Evolutionary conservation across 306 rosid genomes (phyloP), one percentile per base, ranked within the genome.

Genomic region (Quercus glauca): DNA sequence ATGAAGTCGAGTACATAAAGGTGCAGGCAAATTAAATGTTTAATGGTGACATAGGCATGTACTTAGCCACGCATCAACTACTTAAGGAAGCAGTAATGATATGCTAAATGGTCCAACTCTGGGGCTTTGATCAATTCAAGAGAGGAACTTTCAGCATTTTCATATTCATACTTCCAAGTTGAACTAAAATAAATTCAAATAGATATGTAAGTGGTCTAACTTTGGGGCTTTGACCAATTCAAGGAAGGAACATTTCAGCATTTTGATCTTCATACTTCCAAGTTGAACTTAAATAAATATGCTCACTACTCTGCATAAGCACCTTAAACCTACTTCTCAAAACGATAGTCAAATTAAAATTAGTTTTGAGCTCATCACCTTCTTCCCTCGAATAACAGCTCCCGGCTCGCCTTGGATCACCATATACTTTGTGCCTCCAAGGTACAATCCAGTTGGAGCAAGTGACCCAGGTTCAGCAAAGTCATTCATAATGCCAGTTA

Each of bases 391-490:
- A 71, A 93, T 93, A 69, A 93, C 98, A 80, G 81, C 92, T 31
- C 92, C 92, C 0, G 94, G 60, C 78, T 93, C 98, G 17, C 98
- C 98, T 85, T 91, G 98, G 82, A 93, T 93, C 65, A 93, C 98
- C 97, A 93, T 93, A 69, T 91, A 93, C 74, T 93, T 93, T 6
- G 94, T 87, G 52, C 93, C 98, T 58, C 97, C 98, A 23, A 93
- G 81, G 77, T 87, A 80, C 73, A 91, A 77, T 53, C 97, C 93
- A 77, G 93, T 93, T 5, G 97, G 97, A 79, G 98, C 98, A 88
- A 93, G 97, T 12, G 89, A 2, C 67, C 98, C 98, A 58, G 98
- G 98, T 51, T 93, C 97, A 4, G 17, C 19, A 26, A 93, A 90
- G 82, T 93, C 97, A n/a, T 76, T 86, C 77, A 83, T 61, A 71